These are phyloP conservation scores for Mallotus nudiflorus DNA, from an alignment of 345 rosid genomes.

Conservation along the genomic window DNA sequence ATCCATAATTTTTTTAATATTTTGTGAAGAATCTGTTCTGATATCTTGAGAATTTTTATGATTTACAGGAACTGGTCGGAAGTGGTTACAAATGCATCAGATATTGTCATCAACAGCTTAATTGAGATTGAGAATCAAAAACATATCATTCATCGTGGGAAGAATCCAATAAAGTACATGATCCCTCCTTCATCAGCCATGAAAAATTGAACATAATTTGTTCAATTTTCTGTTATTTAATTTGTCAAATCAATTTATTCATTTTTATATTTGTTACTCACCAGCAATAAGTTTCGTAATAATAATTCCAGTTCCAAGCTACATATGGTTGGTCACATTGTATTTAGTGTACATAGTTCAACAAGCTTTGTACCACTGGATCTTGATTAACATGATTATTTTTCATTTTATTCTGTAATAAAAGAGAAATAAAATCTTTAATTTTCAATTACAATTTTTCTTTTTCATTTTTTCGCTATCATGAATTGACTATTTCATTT, in stretches of 20 bases:
- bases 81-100: conserved; percentile 57
- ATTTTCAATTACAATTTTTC: no score
- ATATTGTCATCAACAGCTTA: conserved; percentile 54
- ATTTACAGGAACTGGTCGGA: conserved; percentile 56
- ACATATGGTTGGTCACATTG: no score
- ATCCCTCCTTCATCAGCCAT: background rate
- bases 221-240: conserved; percentile 9
- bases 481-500: no score
- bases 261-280: background rate
- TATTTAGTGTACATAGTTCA: background rate
- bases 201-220: background rate
- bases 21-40: no score
- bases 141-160: conserved; percentile 15
- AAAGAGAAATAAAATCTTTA: no score
- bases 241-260: background rate
- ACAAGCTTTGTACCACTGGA: background rate
- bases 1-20: no score
- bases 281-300: no score
- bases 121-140: conserved; percentile 50
- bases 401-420: no score
- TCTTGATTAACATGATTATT: no score
- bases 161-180: background rate
- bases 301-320: no score
- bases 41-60: no score
- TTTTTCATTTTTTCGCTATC: no score